Evolutionary conservation across 2,329 filamentous ascomycete genomes (phyloP), one percentile per base, ranked within the genome.

Genomic region (Anthostomella pinea): DNA sequence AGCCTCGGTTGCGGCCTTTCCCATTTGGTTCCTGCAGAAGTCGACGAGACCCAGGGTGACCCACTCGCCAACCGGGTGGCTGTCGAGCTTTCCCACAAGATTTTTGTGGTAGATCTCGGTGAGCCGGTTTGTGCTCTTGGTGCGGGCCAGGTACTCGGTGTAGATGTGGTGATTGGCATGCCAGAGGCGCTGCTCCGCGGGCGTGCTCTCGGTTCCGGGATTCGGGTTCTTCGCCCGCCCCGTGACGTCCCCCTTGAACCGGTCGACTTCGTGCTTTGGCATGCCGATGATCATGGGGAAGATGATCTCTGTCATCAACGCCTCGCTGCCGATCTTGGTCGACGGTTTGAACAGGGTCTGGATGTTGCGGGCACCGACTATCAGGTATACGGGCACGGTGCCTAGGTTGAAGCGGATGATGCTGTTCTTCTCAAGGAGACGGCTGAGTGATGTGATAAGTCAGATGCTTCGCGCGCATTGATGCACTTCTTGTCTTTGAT

Each of bases 161-260:
- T 49, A 49, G 7, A 52, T 41, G 14, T 43, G 46, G 26, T 36
- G 34, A 25, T 40, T 34, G 2, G 16, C 21, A 2, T 35, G 29
- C 56, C 57, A 61, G 10, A 46, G 38, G 6, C 58, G 43, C 15
- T 54, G 9, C 3, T 42, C 30, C 2, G 29, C 18, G 1, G 51
- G 41, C 0, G 41, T 24, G 6, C 34, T 11, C 16, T 53, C 52
- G 8, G 23, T 39, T 1, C 51, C 54, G 0, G 46, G 41, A 1
- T 24, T 25, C 0, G 56, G 52, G 0, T 30, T 25, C 20, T 41
- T 48, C 2, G 10, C 11, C 3, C 47, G 35, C 0, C 52, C 53
- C 1, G 47, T 38, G 7, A 19, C 28, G 21, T 56, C 52, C 6
- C 29, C 25, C 3, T 7, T 25, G 21, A 48, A 53, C 13, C 30